A percentile compares a stretch with the other conserved stretches of the same genome.
Conservation (phyloP, 495 filamentous ascomycete species). For the Delitschia confertaspora region DNA sequence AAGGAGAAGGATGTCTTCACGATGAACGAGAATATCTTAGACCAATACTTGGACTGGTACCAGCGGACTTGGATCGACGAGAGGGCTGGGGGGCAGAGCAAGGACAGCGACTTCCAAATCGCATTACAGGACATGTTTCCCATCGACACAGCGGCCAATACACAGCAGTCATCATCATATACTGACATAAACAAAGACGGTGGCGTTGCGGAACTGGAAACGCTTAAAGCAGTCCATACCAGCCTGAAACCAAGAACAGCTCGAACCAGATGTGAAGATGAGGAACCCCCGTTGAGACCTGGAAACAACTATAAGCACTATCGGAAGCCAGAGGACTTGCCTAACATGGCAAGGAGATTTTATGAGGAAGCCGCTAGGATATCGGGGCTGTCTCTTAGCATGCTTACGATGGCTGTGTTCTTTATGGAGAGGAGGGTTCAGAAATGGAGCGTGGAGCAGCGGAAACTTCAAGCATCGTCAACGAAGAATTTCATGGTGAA, state of each 20-base stretch:
- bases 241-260: conserved; percentile 27
- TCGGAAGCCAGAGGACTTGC: conserved; percentile 48
- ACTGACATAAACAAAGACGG: too few species aligned
- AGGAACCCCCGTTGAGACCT: conserved; percentile 35
- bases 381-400: conserved; percentile 41
- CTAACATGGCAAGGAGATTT: conserved; percentile 45
- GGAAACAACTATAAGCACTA: conserved; percentile 52
- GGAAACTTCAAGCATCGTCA: too few species aligned
- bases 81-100: background rate
- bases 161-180: too few species aligned
- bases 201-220: conserved; percentile 20
- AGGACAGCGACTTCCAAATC: conserved; percentile 29
- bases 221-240: conserved; percentile 37
- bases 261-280: conserved; percentile 23
- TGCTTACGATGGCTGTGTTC: conserved; percentile 41
- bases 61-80: conserved; percentile 58
- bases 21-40: conserved; percentile 60
- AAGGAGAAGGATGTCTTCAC: conserved; percentile 58
- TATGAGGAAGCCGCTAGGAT: conserved; percentile 47
- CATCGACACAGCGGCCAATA: conserved; percentile 17
- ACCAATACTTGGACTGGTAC: conserved; percentile 85
- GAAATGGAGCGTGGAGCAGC: conserved; percentile 35
- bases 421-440: conserved; percentile 42
- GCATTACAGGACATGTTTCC: conserved; percentile 48
- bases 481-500: too few species aligned